Evolutionary conservation across 805 yeast genomes (phyloP), one percentile per base, ranked within the genome.

Genomic region (Ogataea methanolica): DNA sequence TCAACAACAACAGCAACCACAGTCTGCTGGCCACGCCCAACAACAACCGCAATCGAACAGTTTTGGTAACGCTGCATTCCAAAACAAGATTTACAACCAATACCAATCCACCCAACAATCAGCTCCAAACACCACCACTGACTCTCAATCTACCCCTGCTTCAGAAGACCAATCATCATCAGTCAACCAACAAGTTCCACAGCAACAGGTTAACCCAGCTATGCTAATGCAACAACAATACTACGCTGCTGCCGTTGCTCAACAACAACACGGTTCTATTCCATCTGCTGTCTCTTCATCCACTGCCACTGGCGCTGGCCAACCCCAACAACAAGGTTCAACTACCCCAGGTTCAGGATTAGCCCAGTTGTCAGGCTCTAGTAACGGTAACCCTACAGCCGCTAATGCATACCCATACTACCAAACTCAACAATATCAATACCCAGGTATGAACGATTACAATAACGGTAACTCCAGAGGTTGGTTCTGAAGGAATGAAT

Each of bases 61-160:
- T 37, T 56, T 58, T 42, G 56, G 52, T 39, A 50, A 50, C 41
- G 46, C 52, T 23, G 45, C 58, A 5, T 55, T 48, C 57, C 64
- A 56, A 50, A 58, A 52, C 44, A 58, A 62, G 52, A 51, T 60
- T 37, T 61, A 62, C 47, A 56, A 55, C 52, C 62, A 60, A 44
- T 58, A 59, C 49, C 63, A 61, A 33, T 57, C 55, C 42, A 56
- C 51, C 41, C 59, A 39, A 34, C 47, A 45, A 38, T 46, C 50
- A 41, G 43, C 54, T 29, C 17, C 50, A 33, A 23, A 17, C 14
- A 47, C 47, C 37, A 36, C 22, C 22, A 37, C 42, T 29, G 49
- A 43, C 16, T 33, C 52, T 12, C 45, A 39, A 33, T 43, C 49
- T 16, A 53, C 50, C 6, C 35, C 56, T 12, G 53, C 50, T 33